Evolutionary conservation across 352 stramenopile genomes (phyloP).

Genomic region (Pilasporangium apinafurcum): DNA sequence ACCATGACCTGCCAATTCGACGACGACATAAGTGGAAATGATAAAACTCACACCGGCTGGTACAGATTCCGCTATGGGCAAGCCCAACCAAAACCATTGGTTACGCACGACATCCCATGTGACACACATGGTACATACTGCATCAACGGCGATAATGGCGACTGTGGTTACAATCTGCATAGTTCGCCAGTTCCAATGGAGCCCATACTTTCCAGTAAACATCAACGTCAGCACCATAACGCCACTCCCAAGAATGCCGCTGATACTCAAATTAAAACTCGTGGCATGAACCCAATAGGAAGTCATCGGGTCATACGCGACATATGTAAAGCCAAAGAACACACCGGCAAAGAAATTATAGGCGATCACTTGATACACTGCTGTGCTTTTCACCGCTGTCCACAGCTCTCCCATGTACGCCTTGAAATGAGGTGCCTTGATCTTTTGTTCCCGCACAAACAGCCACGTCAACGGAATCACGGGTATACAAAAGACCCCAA

Average conservation of each 20-base stretch:
- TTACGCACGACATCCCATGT: conserved; percentile 31
- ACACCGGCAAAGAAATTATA: conserved; percentile 35
- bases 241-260: conserved; percentile 14
- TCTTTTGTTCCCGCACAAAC: conserved; percentile 39
- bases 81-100: conserved; percentile 39
- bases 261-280: conserved; percentile 20
- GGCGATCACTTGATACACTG: conserved; percentile 38
- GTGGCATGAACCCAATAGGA: conserved; percentile 26
- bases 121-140: conserved; percentile 18
- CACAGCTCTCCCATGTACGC: conserved; percentile 32
- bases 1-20: conserved; percentile 31
- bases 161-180: conserved; percentile 21
- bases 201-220: conserved; percentile 25
- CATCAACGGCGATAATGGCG: conserved; percentile 18
- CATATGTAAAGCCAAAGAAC: conserved; percentile 27
- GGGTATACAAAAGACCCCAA: conserved; percentile 17
- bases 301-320: conserved; percentile 20
- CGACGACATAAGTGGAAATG: conserved; percentile 26
- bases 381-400: conserved; percentile 23
- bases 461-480: conserved; percentile 39
- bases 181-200: conserved; percentile 35
- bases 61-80: conserved; percentile 23
- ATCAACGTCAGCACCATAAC: conserved; percentile 26
- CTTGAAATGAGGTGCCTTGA: conserved; percentile 19
- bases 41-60: conserved; percentile 32